phyloP scores from a whole-genome alignment of 1,284 basidiomycete species.

The Apiotrichum porosum region DNA sequence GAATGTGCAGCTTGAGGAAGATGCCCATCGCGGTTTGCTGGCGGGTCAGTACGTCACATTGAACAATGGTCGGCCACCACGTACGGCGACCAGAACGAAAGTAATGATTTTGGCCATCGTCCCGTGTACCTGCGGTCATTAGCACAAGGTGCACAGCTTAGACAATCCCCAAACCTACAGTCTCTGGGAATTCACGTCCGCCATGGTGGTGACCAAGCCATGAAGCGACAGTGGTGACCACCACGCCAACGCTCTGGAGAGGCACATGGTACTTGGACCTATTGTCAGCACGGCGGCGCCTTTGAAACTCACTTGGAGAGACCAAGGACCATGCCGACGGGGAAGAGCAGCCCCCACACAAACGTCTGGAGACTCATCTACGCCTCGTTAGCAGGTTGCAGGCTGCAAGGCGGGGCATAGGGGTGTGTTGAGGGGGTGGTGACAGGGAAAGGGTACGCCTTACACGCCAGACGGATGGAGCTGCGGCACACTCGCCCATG shows the following conservation, averaged over 20 bases:
- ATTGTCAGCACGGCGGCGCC: background rate
- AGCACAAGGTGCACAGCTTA: background rate
- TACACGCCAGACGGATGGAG: no score
- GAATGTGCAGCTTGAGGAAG: conserved; percentile 88
- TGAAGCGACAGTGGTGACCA: conserved; percentile 65
- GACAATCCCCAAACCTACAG: conserved; percentile 44
- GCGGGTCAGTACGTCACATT: background rate
- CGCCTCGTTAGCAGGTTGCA: background rate
- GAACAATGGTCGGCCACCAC: background rate
- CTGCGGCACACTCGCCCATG: no score
- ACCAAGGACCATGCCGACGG: conserved; percentile 80
- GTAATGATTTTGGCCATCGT: conserved; percentile 65
- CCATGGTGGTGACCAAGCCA: conserved; percentile 75
- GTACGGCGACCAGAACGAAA: conserved; percentile 56
- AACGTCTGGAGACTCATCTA: conserved; percentile 64
- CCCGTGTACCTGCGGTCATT: conserved; percentile 55
- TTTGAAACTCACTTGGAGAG: conserved; percentile 57
- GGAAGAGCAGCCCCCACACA: conserved; percentile 78
- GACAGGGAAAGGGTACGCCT: no score
- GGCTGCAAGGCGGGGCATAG: no score
- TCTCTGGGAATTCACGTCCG: conserved; percentile 65
- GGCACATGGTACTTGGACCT: conserved; percentile 74
- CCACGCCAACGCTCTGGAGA: conserved; percentile 66
- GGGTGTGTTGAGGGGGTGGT: no score
- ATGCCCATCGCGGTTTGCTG: conserved; percentile 70